A percentile compares a stretch with the other conserved stretches of the same genome.
These are phyloP conservation scores for Teratosphaeria viscida DNA, from an alignment of 2,329 filamentous ascomycete genomes.

Conservation along the genomic window DNA sequence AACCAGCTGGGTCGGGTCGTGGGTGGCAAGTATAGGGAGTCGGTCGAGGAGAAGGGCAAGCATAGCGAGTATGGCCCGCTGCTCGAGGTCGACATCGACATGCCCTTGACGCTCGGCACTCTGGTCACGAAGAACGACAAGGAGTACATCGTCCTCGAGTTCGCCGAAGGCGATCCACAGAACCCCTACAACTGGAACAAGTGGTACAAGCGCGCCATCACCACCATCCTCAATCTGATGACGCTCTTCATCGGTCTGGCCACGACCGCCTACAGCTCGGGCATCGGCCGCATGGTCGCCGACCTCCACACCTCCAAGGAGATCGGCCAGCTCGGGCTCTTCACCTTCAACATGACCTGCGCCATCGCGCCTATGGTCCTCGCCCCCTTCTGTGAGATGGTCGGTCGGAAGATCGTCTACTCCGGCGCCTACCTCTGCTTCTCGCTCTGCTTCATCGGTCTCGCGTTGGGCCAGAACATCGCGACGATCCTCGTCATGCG, in stretches of 20 bases:
- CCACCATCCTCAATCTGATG: conserved; percentile 40
- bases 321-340: conserved; percentile 40
- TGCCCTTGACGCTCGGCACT: conserved; percentile 40
- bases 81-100: conserved; percentile 37
- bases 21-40: conserved; percentile 30
- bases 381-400: conserved; percentile 41
- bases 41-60: conserved; percentile 23
- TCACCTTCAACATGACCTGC: conserved; percentile 41
- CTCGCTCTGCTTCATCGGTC: conserved; percentile 38
- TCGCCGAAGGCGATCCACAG: conserved; percentile 36
- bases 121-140: conserved; percentile 33
- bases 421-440: conserved; percentile 38
- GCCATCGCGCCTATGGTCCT: conserved; percentile 39
- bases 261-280: conserved; percentile 44
- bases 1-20: conserved; percentile 26
- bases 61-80: conserved; percentile 28
- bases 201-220: conserved; percentile 37
- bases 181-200: conserved; percentile 43
- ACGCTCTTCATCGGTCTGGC: conserved; percentile 45
- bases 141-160: conserved; percentile 38
- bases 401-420: conserved; percentile 39
- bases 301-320: conserved; percentile 35
- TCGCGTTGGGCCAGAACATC: conserved; percentile 39
- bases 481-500: conserved; percentile 39
- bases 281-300: conserved; percentile 36